These are phyloP conservation scores for Botrytis tulipae DNA, from an alignment of 2,329 filamentous ascomycete genomes.

Conservation along the genomic window DNA sequence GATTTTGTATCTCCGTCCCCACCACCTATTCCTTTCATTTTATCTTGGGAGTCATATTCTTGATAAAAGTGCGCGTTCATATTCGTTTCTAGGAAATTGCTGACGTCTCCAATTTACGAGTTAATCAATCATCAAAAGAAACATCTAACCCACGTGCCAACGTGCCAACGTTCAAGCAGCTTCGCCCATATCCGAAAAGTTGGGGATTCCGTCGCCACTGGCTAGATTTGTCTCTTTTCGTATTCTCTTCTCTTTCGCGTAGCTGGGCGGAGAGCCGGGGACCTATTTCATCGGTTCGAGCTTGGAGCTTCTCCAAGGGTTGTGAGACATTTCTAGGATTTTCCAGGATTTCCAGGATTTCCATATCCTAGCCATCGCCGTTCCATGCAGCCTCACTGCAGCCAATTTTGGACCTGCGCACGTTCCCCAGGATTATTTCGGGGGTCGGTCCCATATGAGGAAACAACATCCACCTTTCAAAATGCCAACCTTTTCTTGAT, in stretches of 20 bases:
- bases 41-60: not conserved
- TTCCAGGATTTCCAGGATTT: conserved; percentile 8
- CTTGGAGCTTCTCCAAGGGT: not conserved
- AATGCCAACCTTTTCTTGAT: not conserved
- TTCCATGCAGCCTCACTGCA: conserved; percentile 20
- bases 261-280: not conserved
- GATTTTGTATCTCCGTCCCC: not conserved
- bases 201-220: not conserved
- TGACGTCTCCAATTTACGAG: not conserved
- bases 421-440: conserved; percentile 13
- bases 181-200: not conserved
- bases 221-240: not conserved
- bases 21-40: not conserved
- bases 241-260: not conserved
- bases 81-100: not conserved
- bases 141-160: not conserved
- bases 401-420: conserved; percentile 20
- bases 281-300: not conserved
- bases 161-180: not conserved
- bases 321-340: conserved; percentile 13
- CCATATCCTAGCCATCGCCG: conserved; percentile 6
- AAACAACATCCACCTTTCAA: not conserved
- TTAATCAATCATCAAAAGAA: not conserved
- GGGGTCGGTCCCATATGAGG: not conserved
- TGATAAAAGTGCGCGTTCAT: not conserved